A percentile compares a stretch with the other conserved stretches of the same genome.
Evolutionary conservation across 352 stramenopile genomes (phyloP).

Genomic region (Thalassiosira hispida): DNA sequence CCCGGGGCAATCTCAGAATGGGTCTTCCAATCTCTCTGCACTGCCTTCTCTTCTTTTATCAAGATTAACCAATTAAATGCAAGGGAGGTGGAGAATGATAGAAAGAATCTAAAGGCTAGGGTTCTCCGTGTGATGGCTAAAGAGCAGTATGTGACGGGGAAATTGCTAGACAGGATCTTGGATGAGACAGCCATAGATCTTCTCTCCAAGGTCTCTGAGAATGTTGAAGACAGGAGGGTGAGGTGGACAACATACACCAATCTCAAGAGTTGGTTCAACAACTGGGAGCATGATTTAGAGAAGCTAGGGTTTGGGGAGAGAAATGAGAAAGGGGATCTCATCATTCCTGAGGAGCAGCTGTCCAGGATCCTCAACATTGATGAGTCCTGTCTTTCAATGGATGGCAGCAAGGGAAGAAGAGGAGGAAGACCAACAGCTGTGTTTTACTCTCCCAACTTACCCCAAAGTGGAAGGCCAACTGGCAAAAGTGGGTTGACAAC

Average conservation of each 20-base stretch:
- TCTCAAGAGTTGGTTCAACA: constrained; percentile 35
- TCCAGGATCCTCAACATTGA: constrained; percentile 27
- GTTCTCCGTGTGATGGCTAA: too few species aligned
- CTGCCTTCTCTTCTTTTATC: too few species aligned
- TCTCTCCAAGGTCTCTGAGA: background rate
- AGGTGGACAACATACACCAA: constrained; percentile 30
- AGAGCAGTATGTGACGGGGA: too few species aligned
- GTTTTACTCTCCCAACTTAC: constrained; percentile 26
- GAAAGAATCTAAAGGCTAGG: too few species aligned
- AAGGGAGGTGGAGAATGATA: too few species aligned
- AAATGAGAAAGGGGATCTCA: background rate
- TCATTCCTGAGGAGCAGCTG: constrained; percentile 20
- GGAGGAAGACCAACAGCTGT: constrained; percentile 7
- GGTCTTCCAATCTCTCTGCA: too few species aligned
- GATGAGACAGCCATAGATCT: background rate
- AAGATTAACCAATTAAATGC: too few species aligned
- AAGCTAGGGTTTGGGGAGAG: background rate
- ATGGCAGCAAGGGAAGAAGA: constrained; percentile 11
- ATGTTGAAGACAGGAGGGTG: constrained; percentile 17
- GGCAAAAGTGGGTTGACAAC: constrained; percentile 3
- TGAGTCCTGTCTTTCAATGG: constrained; percentile 19
- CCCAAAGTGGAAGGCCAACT: background rate
- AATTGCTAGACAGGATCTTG: too few species aligned
- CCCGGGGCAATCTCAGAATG: too few species aligned
- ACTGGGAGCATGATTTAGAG: constrained; percentile 21